These are phyloP conservation scores for Athelia psychrophila DNA, from an alignment of 1,284 basidiomycete species.

Conservation along the genomic window DNA sequence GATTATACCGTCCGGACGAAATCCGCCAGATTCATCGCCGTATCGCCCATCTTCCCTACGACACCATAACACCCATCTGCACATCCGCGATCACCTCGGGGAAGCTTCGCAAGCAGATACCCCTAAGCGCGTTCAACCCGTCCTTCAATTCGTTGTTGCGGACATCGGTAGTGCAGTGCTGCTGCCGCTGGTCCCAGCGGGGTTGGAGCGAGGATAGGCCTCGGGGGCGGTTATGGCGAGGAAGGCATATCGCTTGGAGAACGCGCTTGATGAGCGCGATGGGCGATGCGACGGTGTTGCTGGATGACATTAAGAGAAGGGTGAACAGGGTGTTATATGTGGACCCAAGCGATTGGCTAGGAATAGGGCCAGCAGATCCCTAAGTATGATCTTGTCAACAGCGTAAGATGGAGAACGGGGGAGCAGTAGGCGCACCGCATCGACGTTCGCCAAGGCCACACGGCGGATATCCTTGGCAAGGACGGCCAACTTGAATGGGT, in stretches of 20 bases:
- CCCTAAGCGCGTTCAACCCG: slow-evolving; percentile 57
- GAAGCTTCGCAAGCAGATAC: slow-evolving; percentile 72
- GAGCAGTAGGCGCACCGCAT: slow-evolving; percentile 15
- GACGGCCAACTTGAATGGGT: slow-evolving; percentile 89
- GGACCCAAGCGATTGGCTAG: slow-evolving; percentile 43
- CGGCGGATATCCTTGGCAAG: slow-evolving; percentile 78
- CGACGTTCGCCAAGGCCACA: slow-evolving; percentile 61
- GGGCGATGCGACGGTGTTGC: slow-evolving; percentile 57
- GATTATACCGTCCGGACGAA: slow-evolving; percentile 55
- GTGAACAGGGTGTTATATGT: slow-evolving; percentile 60
- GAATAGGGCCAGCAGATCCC: slow-evolving; percentile 60
- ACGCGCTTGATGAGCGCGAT: slow-evolving; percentile 74
- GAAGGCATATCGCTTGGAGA: slow-evolving; percentile 80
- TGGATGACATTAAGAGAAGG: slow-evolving; percentile 66
- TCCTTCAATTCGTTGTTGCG: slow-evolving; percentile 72
- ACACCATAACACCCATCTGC: slow-evolving; percentile 56
- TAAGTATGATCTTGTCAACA: too few relatives aligned
- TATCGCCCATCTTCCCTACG: slow-evolving; percentile 40
- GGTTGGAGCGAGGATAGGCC: slow-evolving; percentile 46
- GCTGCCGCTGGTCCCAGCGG: slow-evolving; percentile 66
- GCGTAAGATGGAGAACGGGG: too few relatives aligned
- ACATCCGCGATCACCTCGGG: slow-evolving; percentile 78
- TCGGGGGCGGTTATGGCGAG: slow-evolving; percentile 72
- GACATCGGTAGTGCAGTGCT: slow-evolving; percentile 38
- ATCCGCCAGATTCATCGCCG: slow-evolving; percentile 61